A percentile compares a stretch with the other conserved stretches of the same genome.
phyloP scores from a whole-genome alignment of 2,329 filamentous ascomycete genomes.

The Fusarium oligoseptatum region DNA sequence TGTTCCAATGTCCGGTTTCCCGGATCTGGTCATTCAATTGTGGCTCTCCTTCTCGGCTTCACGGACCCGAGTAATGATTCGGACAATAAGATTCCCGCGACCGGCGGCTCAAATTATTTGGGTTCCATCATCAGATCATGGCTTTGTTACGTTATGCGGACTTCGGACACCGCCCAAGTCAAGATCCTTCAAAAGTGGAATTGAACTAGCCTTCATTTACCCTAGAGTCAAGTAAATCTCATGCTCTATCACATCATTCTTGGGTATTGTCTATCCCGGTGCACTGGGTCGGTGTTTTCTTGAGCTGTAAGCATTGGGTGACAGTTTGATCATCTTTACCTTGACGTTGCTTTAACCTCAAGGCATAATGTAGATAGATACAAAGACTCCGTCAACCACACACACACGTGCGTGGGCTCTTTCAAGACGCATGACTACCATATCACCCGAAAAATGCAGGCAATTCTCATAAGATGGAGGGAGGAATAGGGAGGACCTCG shows the following conservation, averaged over 20 bases:
- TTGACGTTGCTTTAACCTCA: background rate
- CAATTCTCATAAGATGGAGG: background rate
- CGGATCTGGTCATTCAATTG: background rate
- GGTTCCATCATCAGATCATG: background rate
- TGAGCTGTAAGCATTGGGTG: background rate
- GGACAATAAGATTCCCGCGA: background rate
- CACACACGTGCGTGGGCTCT: background rate
- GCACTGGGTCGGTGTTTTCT: background rate
- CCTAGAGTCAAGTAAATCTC: background rate
- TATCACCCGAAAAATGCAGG: background rate
- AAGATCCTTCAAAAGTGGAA: background rate
- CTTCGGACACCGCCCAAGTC: background rate
- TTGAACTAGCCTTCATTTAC: background rate
- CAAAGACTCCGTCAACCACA: background rate
- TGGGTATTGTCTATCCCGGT: background rate
- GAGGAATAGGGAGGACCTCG: too few species aligned
- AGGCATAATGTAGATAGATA: background rate
- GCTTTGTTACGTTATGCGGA: background rate
- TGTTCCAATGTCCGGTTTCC: background rate
- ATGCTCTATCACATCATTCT: background rate
- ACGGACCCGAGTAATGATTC: background rate
- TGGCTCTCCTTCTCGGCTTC: background rate
- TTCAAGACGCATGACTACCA: background rate
- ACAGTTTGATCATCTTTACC: background rate
- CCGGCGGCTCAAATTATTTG: background rate